These are phyloP conservation scores for Mrakia gelida DNA, from an alignment of 768 basidiomycete genomes.

Conservation along the genomic window DNA sequence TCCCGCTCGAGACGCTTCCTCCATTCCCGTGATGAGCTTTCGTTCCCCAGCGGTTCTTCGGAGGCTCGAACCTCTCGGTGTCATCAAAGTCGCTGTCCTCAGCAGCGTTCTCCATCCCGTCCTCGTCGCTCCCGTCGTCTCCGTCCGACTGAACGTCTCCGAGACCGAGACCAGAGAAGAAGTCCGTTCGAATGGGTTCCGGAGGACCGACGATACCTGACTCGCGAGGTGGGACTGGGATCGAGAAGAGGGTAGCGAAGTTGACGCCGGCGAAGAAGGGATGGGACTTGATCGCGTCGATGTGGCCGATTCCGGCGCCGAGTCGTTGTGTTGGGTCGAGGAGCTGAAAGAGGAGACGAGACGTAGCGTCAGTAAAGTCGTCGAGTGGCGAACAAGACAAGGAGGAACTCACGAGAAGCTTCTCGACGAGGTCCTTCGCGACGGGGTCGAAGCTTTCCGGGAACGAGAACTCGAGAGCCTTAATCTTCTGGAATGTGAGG, in stretches of 20 bases:
- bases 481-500: slow-evolving; percentile 91
- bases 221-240: slow-evolving; percentile 1
- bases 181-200: slow-evolving; percentile 4
- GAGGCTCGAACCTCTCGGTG: slow-evolving; percentile 25
- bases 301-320: slow-evolving; percentile 13
- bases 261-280: slow-evolving; percentile 19
- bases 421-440: slow-evolving; percentile 72
- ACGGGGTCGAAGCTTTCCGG: slow-evolving; percentile 78
- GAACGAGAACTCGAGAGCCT: slow-evolving; percentile 77
- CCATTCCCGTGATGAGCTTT: not conserved
- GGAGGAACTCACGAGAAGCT: slow-evolving; percentile 59
- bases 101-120: not conserved
- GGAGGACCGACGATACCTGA: slow-evolving; percentile 32
- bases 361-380: not conserved
- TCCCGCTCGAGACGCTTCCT: slow-evolving; percentile 29
- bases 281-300: slow-evolving; percentile 26
- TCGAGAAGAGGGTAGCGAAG: slow-evolving; percentile 19
- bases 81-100: slow-evolving; percentile 10
- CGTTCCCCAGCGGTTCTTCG: slow-evolving; percentile 15
- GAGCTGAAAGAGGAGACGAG: slow-evolving; percentile 6
- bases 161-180: slow-evolving; percentile 25
- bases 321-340: slow-evolving; percentile 28
- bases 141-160: not conserved
- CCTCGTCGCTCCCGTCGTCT: slow-evolving; percentile 3
- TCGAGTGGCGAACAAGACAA: not conserved